Evolutionary conservation across 2,329 filamentous ascomycete genomes (phyloP).

Genomic region (Bipolaris sorokiniana): DNA sequence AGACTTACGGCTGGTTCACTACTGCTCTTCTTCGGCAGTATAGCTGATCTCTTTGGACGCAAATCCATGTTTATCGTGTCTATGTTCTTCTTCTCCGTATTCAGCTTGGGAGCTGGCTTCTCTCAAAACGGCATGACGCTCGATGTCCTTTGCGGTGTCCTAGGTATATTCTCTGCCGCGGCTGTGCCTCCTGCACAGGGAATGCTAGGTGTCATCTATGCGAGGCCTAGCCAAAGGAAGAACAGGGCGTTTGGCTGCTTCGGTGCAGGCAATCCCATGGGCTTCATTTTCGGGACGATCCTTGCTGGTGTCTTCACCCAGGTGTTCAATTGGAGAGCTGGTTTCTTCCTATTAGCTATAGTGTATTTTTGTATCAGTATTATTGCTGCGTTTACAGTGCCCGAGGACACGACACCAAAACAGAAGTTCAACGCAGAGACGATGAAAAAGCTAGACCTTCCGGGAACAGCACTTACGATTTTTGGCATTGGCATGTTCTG

Average conservation of each 20-base stretch:
- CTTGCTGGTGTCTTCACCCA: constrained; percentile 67
- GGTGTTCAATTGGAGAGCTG: constrained; percentile 67
- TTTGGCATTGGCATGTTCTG: constrained; percentile 71
- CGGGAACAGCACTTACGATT: constrained; percentile 66
- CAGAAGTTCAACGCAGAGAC: constrained; percentile 54
- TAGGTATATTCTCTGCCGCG: constrained; percentile 69
- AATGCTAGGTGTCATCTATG: constrained; percentile 68
- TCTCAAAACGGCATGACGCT: constrained; percentile 64
- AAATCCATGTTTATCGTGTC: constrained; percentile 66
- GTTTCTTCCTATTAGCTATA: constrained; percentile 67
- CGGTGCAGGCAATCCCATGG: constrained; percentile 63
- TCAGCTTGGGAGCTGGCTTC: constrained; percentile 65
- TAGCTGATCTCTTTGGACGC: constrained; percentile 71
- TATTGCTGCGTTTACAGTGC: constrained; percentile 67
- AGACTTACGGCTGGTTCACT: constrained; percentile 68
- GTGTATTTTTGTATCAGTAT: constrained; percentile 67
- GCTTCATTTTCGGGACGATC: constrained; percentile 64
- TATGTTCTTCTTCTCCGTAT: constrained; percentile 64
- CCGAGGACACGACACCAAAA: constrained; percentile 59
- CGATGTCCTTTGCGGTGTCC: constrained; percentile 67
- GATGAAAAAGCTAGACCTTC: constrained; percentile 64
- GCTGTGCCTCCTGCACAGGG: constrained; percentile 69
- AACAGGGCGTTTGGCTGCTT: constrained; percentile 70
- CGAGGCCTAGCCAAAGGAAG: constrained; percentile 66
- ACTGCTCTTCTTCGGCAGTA: constrained; percentile 68